Base-by-base conservation (phyloP, 306 rosid genomes). In the Quercus suber region DNA sequence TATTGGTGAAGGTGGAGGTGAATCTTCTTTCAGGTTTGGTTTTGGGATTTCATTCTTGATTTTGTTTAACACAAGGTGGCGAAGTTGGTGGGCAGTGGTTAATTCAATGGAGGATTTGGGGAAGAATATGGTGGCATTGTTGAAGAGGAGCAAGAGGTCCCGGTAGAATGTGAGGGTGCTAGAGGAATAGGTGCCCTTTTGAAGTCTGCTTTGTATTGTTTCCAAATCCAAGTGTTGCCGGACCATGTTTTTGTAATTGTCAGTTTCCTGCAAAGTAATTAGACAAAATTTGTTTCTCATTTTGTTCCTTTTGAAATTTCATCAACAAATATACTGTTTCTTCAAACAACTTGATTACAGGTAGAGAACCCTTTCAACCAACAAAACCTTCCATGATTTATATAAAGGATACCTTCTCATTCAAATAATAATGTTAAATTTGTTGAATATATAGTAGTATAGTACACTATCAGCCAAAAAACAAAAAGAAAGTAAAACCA, bases 191-290 rank as follows among this genome's bases (percentile, higher is more conserved):
- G 64, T 19, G 45, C 91, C 98, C 41, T 84, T 86, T 58, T 64
- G 86, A 60, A 91, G 79, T 77, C 81, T 85, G 41, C 73, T 59
- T 76, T 87, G 88, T 55, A 93, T 84, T 8, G 82, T 87, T 63
- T 88, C 89, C 78, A 93, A 43, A 80, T 91, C 94, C 71, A 93
- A 10, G 73, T 90, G 97, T 87, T 90, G 90, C 72, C 72, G 80
- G 49, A 93, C 86, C 21, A 69, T 14, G 59, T 64, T 86, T 73
- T 86, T 90, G 86, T 93, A 93, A 75, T 65, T 71, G 18, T 86
- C 97, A 41, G 81, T 77, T 57, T 90, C 91, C 91, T 88, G 88
- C 83, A 55, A 30, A 79, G 31, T 77, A 12, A 1, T 41, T 7
- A 69, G 35, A 67, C 58, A 81, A 73, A 67, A 35, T 19, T 33